Evolutionary conservation across 768 basidiomycete genomes (phyloP), one percentile per base, ranked within the genome.

Genomic region (Cubamyces lactineus): DNA sequence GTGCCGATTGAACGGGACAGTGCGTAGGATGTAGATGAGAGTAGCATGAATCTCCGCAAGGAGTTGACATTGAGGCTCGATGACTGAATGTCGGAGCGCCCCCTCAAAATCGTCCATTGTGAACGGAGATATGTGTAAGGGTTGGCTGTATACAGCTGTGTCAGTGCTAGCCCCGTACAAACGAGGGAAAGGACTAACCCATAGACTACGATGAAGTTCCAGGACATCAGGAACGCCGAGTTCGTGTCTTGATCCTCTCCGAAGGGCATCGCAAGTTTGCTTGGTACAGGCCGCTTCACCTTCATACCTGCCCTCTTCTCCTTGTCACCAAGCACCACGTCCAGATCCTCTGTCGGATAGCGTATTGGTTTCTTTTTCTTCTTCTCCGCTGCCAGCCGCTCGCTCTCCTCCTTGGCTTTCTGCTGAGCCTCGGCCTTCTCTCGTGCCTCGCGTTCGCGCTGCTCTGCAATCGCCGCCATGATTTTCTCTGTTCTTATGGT

Each of bases 161-260:
- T 50, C 26, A 51, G 30, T 12, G 26, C 8, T 16, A 2, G 12
- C 12, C 19, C 23, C 2, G 34, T 9, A 11, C 17, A 15, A 47
- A 5, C 42, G 26, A 26, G 11, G 23, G 5, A 34, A n/a, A 61
- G 23, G 45, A 64, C 17, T 30, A 75, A 97, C 97, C 95, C 94
- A 74, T 96, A 96, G 54, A 94, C 89, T 55, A 92, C 89, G 57
- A 98, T 75, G 74, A 96, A 96, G 75, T 93, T 95, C 96, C 96
- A 99, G 9, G 86, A 79, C 88, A 92, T 89, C 30, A 98, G 75
- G 73, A 98, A 94, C 9, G 82, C 78, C 72, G 98, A 96, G 64
- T 97, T 96, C 13, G 82, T 77, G 12, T 79, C 80, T 8, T 83
- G 79, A 34, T 78, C 77, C 40, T 85, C 82, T 53, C 87, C 86